These are phyloP conservation scores for Trichoderma pleuroti DNA, from an alignment of 2,329 filamentous ascomycete genomes.

Conservation along the genomic window DNA sequence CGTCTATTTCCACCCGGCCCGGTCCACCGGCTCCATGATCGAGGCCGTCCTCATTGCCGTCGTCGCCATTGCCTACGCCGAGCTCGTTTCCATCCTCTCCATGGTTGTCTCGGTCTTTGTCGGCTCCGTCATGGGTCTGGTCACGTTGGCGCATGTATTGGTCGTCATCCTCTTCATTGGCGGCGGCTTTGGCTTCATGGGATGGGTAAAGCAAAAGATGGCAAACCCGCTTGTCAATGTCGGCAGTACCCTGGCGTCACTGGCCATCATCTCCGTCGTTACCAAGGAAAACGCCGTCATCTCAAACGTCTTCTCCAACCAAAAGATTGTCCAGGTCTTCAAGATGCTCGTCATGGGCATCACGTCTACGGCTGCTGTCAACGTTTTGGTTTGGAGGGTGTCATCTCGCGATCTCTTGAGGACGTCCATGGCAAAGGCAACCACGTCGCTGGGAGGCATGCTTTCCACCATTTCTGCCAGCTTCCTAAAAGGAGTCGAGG, in stretches of 20 bases:
- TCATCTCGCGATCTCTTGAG: slow-evolving; percentile 69
- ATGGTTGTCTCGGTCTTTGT: slow-evolving; percentile 80
- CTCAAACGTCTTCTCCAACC: slow-evolving; percentile 69
- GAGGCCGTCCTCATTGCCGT: slow-evolving; percentile 73
- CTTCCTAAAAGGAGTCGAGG: slow-evolving; percentile 75
- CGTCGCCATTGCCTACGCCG: slow-evolving; percentile 66
- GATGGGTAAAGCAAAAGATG: slow-evolving; percentile 74
- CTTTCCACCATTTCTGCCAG: slow-evolving; percentile 72
- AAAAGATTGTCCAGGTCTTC: slow-evolving; percentile 49
- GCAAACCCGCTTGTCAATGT: slow-evolving; percentile 75
- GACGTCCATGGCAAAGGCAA: slow-evolving; percentile 66
- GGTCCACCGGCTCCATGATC: slow-evolving; percentile 79
- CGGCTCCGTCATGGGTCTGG: slow-evolving; percentile 58
- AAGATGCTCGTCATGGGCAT: slow-evolving; percentile 79
- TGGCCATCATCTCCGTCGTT: slow-evolving; percentile 78
- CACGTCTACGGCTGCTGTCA: slow-evolving; percentile 63
- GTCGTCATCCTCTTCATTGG: slow-evolving; percentile 78
- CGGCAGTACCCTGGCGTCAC: slow-evolving; percentile 74
- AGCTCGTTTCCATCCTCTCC: slow-evolving; percentile 67
- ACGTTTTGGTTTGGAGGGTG: slow-evolving; percentile 69
- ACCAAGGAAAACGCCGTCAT: slow-evolving; percentile 85
- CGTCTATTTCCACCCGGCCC: slow-evolving; percentile 84
- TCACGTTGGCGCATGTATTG: slow-evolving; percentile 69
- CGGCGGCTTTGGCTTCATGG: slow-evolving; percentile 76
- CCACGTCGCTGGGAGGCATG: slow-evolving; percentile 72